Base-by-base conservation (phyloP, 305 asterid genomes). In the Fraxinus platypoda region DNA sequence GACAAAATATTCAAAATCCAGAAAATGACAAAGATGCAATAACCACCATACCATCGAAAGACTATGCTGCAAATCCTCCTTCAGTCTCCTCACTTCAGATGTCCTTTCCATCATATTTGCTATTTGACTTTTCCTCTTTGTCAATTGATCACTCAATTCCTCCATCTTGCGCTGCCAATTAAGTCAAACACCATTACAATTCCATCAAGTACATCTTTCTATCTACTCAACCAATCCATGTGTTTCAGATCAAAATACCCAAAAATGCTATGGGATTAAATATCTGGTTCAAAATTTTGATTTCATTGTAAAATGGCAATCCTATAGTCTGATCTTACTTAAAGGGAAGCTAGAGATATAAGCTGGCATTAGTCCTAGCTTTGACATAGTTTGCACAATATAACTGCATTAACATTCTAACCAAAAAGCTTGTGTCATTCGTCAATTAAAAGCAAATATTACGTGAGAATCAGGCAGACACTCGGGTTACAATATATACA, bases 11-110 rank as follows among this genome's bases (percentile, higher is more conserved):
- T 23, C 64, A 17, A 81, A 71, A 62, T 2, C 17, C 31, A 52
- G 73, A 82, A 82, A 78, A 76, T 41, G 79, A 37, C 74, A 57
- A 28, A 35, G 49, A 33, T 79, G 43, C 41, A 78, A 43, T 62
- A 84, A 80, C 25, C 83, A 77, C 26, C 87, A 83, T 93, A 94
- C 99, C 94, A 84, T 86, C 49, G 97, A 87, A 83, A 83, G 87
- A 80, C 81, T 88, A 38, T 91, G 90, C 83, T 88, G 68, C 88
- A 94, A 83, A 59, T 92, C 95, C 33, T 88, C 94, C 85, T 85
- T 91, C 93, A 79, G 86, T 88, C 88, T 91, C 88, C 91, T 88
- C 71, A 89, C 92, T 92, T 96, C 93, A 64, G 92, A 89, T 77
- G 99, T 87, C 86, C 79, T 91, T 59, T 89, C 98, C 90, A 90